Evolutionary conservation across 805 yeast genomes (phyloP), one percentile per base, ranked within the genome.

Genomic region (Monosporozyma solicola): DNA sequence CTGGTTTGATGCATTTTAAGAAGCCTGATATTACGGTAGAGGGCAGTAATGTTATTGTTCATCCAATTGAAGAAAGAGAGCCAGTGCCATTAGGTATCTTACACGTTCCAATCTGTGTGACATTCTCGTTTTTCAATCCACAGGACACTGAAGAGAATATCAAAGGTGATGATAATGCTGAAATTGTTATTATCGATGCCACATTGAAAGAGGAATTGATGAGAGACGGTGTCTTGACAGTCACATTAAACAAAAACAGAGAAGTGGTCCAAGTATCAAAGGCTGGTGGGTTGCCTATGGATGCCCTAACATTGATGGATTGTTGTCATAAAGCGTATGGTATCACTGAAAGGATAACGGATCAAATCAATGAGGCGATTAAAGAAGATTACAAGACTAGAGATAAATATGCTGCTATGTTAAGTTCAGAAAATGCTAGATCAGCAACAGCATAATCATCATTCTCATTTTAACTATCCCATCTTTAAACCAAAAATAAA

Each of bases 231-330:
- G 79, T 80, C 2, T 74, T 92, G 69, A 87, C 95, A 1, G 80
- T 94, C 33, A 89, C 99, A 0, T 70, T 91, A 53, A 94, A 94
- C 67, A 88, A 86, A 60, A 92, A 92, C 65, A 79, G 92, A 59
- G 99, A 94, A 62, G 74, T 94, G 7, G 91, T 96, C 49, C 99
- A 94, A 66, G 76, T 94, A 31, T 78, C 85, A 45, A 94, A 92
- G 64, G 87, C 90, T 33, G 99, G 98, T 50, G 97, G 96, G 0
- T 72, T 87, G 47, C 87, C 91, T 6, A 80, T 92, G 58, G 91
- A 87, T 61, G 88, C 94, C 0, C 63, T 77, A 39, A 72, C 78
- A 27, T 70, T 92, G 49, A 73, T 88, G 74, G 80, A 82, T 27
- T 84, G 94, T 65, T 78, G 86, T 33, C 79, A 78, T 54, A 72